Evolutionary conservation across 768 basidiomycete genomes (phyloP), one percentile per base, ranked within the genome.

Genomic region (Xerocomus brunneocitrinus): DNA sequence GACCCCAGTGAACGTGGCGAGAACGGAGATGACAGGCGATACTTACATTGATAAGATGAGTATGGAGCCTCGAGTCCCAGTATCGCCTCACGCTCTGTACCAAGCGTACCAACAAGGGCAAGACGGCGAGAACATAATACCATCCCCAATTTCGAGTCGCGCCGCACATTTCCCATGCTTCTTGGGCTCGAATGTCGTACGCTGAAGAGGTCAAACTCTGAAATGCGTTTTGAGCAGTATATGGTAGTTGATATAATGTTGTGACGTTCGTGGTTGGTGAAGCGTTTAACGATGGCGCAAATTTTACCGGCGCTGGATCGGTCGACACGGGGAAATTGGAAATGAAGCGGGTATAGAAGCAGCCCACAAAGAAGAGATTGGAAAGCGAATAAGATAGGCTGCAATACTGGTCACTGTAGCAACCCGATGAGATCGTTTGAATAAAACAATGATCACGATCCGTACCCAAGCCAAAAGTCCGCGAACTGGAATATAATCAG

Each of bases 31-130:
- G 14, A 35, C 27, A 25, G 36, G 42, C 48, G 14, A 34, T 14
- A 25, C 24, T 12, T 48, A 91, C 95, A 64, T 99, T 99, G 63
- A 98, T 81, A 40, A 98, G 67, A 75, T 98, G 95, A 0, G 87
- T 87, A 16, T 72, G 59, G 35, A 86, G 67, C 34, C 75, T 73
- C 1, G 92, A 91, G 64, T 98, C 97, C 43, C 70, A 72, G 66
- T 87, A 98, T 73, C 97, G 92, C 58, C 86, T 86, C 49, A 97
- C 58, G 64, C 89, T 91, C 70, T 99, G 97, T 8, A 89, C 74
- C 39, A 92, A 65, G 71, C 97, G 95, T 32, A 82, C 76, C 2
- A 88, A 49, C 19, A 90, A 78, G 0, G 97, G 95, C 1, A 95
- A 58, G 8, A 76, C 61, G 4, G 80, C 78, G 6, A 91, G 71